A percentile compares a stretch with the other conserved stretches of the same genome.
Conservation (phyloP, 2,329 filamentous ascomycete genomes). For the Ceratocystis eucalypticola region DNA sequence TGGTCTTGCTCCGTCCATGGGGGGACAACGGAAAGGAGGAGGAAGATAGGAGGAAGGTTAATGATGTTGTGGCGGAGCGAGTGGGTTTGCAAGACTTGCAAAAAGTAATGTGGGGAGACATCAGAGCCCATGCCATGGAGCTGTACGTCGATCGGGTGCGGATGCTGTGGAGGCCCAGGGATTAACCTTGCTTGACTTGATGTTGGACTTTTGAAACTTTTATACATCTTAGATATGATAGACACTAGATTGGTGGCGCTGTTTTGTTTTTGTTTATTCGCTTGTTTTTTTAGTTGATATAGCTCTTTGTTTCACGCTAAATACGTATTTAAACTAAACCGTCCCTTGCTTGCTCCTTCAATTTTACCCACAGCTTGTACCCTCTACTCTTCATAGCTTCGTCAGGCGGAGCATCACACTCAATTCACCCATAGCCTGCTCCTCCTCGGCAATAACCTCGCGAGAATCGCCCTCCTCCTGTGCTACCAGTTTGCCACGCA, state of each 20-base stretch:
- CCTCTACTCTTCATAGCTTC: constrained; percentile 40
- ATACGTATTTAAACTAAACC: not conserved
- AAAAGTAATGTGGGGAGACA: constrained; percentile 39
- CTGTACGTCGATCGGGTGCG: constrained; percentile 5
- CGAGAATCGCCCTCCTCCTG: constrained; percentile 23
- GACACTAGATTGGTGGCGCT: no score
- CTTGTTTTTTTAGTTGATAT: not conserved
- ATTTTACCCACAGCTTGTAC: not conserved
- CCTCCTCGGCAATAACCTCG: constrained; percentile 59
- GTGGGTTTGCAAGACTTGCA: constrained; percentile 55
- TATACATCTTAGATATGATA: not conserved
- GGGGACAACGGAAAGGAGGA: constrained; percentile 25
- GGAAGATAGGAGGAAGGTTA: constrained; percentile 33
- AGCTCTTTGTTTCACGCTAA: constrained; percentile 1
- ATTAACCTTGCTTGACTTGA: not conserved
- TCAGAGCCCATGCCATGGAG: constrained; percentile 7
- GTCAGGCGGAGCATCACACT: constrained; percentile 65
- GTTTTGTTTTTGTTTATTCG: no score
- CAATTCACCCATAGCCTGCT: constrained; percentile 74
- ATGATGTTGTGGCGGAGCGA: constrained; percentile 55
- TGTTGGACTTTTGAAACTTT: not conserved
- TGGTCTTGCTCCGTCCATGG: constrained; percentile 50
- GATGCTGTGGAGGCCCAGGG: not conserved
- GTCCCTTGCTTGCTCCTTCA: not conserved
- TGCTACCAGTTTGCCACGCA: constrained; percentile 59